phyloP scores from a whole-genome alignment of 306 rosid genomes.

The Citrullus mucosospermus region DNA sequence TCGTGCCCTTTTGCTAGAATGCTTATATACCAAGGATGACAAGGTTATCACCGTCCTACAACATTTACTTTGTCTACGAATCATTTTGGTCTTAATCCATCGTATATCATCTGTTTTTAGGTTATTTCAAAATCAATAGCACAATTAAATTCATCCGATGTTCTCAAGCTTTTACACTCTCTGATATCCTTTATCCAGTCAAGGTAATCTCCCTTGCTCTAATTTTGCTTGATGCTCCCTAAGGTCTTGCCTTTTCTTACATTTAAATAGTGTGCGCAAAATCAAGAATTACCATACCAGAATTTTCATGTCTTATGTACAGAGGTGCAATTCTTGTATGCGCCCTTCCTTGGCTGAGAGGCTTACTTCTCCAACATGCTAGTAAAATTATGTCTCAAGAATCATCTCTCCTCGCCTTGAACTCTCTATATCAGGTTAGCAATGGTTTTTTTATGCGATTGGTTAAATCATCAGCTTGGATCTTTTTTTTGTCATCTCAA shows the following conservation, averaged over 20 bases:
- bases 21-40: conserved; percentile 68
- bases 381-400: conserved; percentile 67
- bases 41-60: conserved; percentile 25
- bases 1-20: conserved; percentile 48
- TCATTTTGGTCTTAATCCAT: not conserved
- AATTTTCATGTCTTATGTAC: not conserved
- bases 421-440: conserved; percentile 70
- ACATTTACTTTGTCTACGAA: not conserved
- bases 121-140: conserved; percentile 62
- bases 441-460: not conserved
- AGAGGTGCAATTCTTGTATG: conserved; percentile 76
- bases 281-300: not conserved
- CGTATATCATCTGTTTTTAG: conserved; percentile 24
- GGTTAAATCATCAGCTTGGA: not conserved
- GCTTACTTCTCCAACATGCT: conserved; percentile 62
- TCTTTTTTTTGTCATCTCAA: not conserved
- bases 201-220: conserved; percentile 24
- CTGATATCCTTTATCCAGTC: conserved; percentile 52
- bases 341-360: conserved; percentile 65
- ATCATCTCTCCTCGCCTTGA: conserved; percentile 54
- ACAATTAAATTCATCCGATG: conserved; percentile 42
- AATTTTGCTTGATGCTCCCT: not conserved
- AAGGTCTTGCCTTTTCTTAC: not conserved
- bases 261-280: not conserved
- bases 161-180: conserved; percentile 54